Base-by-base conservation (phyloP, 768 basidiomycete genomes). In the Butyriboletus loyo region DNA sequence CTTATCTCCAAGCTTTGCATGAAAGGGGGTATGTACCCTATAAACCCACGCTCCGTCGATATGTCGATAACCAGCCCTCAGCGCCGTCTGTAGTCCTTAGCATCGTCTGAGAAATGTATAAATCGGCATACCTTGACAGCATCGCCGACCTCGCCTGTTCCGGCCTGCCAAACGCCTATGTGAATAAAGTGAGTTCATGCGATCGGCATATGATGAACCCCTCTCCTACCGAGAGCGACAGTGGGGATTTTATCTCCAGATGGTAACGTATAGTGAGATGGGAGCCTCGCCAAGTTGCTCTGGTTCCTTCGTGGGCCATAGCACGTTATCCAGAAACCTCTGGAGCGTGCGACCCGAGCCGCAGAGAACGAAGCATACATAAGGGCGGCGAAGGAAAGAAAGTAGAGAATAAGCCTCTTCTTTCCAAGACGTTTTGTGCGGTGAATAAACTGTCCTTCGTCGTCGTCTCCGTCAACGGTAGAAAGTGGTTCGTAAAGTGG, bases 21-120 rank as follows among this genome's bases (percentile, higher is more conserved):
- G 24, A 44, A 41, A n/a, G 15, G 9, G 36, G 22, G 7, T 8
- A 67, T 78, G 8, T 53, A 84, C 85, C 37, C 76, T 65, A 58
- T 89, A 89, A 41, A 76, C 73, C 85, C 85, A 89, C 36, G 86
- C 87, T 17, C 80, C 86, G 57, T 87, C 87, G 40, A 89, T 85
- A 61, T 87, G 87, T 54, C 80, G 75, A 59, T 89, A 89, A 0
- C 87, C 86, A 6, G 79, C 71, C 24, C 75, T 71, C 49, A 89
- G 64, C 2, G 86, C 86, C 4, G 78, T 71, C 80, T 85, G 47
- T 11, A 10, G 8, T 9, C 2, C 22, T 53, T 25, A 50, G 38
- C 21, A 36, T 28, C 22, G 9, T 25, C 27, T 2, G 19, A 21
- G 5, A 28, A 19, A 31, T 10, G 25, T 24, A n/a, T 5, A 0